Conservation (phyloP, 2,329 filamentous ascomycete species). For the Furcasterigmium furcatum region DNA sequence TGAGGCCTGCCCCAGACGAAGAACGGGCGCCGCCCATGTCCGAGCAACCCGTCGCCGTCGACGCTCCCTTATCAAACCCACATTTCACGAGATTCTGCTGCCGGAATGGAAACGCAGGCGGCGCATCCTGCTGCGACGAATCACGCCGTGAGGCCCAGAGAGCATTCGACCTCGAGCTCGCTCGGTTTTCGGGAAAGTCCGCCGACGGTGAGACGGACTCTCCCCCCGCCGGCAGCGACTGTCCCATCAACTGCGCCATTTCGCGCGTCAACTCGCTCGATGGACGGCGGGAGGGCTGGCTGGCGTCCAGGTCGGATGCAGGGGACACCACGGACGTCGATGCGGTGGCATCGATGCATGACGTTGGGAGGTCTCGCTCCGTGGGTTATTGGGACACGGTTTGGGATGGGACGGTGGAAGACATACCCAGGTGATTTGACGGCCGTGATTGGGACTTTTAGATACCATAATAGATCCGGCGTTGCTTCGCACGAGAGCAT, state of each 20-base stretch:
- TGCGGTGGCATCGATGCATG: neutral
- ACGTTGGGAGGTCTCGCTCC: neutral
- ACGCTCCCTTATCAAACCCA: no score
- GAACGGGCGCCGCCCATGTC: no score
- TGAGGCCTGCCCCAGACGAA: no score
- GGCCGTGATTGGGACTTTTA: no score
- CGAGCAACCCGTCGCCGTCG: no score
- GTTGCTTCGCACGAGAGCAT: no score
- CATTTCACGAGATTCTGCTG: no score
- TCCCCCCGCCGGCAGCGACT: neutral
- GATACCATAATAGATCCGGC: no score
- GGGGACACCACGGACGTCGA: neutral
- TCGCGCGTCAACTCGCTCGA: slow-evolving; percentile 7
- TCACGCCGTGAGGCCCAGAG: neutral
- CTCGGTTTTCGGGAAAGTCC: slow-evolving; percentile 2
- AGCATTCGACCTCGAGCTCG: slow-evolving; percentile 9
- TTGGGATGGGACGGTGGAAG: neutral
- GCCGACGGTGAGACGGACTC: neutral
- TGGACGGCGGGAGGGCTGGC: slow-evolving; percentile 8
- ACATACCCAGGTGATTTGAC: neutral
- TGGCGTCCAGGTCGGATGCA: neutral
- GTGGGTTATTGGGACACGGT: neutral
- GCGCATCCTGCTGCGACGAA: neutral
- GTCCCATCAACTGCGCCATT: neutral
- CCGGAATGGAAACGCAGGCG: neutral